Conservation (phyloP, 106 monocot species). For the Dendrobium officinale region DNA sequence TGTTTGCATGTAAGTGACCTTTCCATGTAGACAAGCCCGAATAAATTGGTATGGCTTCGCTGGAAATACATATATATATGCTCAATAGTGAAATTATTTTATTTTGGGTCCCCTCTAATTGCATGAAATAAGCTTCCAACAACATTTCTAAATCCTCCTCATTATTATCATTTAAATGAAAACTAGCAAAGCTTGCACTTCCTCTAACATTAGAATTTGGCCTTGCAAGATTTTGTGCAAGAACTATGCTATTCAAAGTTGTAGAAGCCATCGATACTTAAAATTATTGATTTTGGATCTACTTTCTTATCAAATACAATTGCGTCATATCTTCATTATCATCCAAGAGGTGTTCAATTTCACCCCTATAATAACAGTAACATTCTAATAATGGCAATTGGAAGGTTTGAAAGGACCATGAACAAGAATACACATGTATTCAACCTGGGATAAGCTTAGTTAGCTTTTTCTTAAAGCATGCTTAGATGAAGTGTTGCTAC, state of each 20-base stretch:
- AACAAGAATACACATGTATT: no score
- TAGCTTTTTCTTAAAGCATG: no score
- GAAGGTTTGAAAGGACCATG: no score
- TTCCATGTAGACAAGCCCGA: constrained; percentile 23
- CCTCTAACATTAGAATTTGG: constrained; percentile 38
- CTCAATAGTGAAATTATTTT: constrained; percentile 49
- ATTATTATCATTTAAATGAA: constrained; percentile 61
- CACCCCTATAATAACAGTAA: constrained; percentile 34
- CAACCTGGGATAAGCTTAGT: no score
- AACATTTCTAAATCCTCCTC: constrained; percentile 97
- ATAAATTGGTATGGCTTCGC: constrained; percentile 43
- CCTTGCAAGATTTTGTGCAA: constrained; percentile 41
- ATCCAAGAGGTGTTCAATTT: constrained; percentile 89
- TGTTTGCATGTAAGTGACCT: constrained; percentile 24
- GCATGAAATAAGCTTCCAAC: constrained; percentile 97
- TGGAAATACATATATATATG: constrained; percentile 41
- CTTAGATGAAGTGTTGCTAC: no score
- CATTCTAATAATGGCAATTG: no score
- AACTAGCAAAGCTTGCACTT: constrained; percentile 64
- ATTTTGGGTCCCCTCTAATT: constrained; percentile 89
- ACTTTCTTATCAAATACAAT: constrained; percentile 83
- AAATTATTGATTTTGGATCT: constrained; percentile 64
- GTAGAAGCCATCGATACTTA: constrained; percentile 55
- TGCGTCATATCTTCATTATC: constrained; percentile 91
- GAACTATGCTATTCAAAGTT: constrained; percentile 45